Conservation (phyloP, 306 rosid genomes). For the Geum urbanum region DNA sequence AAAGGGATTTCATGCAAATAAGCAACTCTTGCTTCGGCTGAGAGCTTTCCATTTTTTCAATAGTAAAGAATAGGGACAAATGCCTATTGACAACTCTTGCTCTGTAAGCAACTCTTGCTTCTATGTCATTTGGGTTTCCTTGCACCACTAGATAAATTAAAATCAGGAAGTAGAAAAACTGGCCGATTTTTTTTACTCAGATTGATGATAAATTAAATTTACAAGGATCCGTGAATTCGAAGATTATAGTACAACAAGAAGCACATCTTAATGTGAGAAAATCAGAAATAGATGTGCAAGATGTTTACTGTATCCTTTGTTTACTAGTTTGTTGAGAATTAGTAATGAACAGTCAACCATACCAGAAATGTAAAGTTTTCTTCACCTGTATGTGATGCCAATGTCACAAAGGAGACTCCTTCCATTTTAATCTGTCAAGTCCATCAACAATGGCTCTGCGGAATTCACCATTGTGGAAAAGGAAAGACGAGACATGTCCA, state of each 20-base stretch:
- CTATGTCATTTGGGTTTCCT: background rate
- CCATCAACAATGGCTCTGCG: constrained; percentile 79
- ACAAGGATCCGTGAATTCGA: background rate
- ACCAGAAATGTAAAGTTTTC: constrained; percentile 9
- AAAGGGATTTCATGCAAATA: background rate
- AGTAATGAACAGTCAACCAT: constrained; percentile 21
- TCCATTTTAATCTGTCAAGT: constrained; percentile 75
- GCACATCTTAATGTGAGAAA: background rate
- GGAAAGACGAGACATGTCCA: constrained; percentile 90
- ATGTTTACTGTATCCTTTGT: constrained; percentile 19
- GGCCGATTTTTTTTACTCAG: background rate
- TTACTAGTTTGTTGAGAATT: constrained; percentile 24
- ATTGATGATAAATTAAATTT: background rate
- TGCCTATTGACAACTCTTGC: background rate
- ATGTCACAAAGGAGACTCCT: constrained; percentile 51
- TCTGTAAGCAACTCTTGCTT: background rate
- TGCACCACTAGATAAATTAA: background rate
- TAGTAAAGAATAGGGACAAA: background rate
- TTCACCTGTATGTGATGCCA: constrained; percentile 4
- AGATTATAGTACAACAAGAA: background rate
- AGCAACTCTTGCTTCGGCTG: background rate
- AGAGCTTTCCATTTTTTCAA: background rate
- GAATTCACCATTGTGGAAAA: constrained; percentile 76
- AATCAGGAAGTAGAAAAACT: background rate
- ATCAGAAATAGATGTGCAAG: constrained; percentile 3